Evolutionary conservation across 2,329 filamentous ascomycete species (phyloP), one percentile per base, ranked within the genome.

Genomic region (Fusarium liriodendri): DNA sequence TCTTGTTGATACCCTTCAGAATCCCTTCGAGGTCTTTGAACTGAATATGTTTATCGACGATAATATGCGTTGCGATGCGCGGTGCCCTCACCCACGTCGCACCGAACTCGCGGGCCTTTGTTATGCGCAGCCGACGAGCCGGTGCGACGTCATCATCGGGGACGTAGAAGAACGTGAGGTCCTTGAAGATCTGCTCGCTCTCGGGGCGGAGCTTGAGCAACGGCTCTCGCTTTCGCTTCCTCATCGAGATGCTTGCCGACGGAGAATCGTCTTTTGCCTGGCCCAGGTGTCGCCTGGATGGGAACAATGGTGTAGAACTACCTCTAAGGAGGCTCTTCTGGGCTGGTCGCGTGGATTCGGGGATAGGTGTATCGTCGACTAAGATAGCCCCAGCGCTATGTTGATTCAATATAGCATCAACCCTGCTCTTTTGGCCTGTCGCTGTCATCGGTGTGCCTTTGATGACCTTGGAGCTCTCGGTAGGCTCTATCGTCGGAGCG

Each of bases 81-180:
- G 92, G 89, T 1, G 86, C 83, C 60, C 87, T 87, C 32, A 90
- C 88, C 91, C 95, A 97, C 1, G 80, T 84, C 1, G 93, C 96
- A 50, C 96, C 96, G 80, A 91, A 91, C 77, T 95, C 91, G 61
- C 90, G 88, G 0, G 93, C 92, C 80, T 92, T 95, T 33, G 88
- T 88, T 62, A 98, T 97, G 5, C 94, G 91, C 67, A 91, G 82
- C 64, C 89, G 89, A 42, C 95, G 89, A 9, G 89, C 86, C 13
- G 89, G 88, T 35, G 92, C 89, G 55, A 93, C 88, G 72, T 96
- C 92, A 72, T 95, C 90, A 74, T 97, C 93, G 0, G 95, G 96
- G 7, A 97, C 90, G 80, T 97, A 98, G 82, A 90, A 94, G 73
- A 95, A 92, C 0, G 83, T 80, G n/a, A 93, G 81, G 0, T 83